Conservation (phyloP, 2,329 filamentous ascomycete genomes). For the Arthrinium phaeospermum region DNA sequence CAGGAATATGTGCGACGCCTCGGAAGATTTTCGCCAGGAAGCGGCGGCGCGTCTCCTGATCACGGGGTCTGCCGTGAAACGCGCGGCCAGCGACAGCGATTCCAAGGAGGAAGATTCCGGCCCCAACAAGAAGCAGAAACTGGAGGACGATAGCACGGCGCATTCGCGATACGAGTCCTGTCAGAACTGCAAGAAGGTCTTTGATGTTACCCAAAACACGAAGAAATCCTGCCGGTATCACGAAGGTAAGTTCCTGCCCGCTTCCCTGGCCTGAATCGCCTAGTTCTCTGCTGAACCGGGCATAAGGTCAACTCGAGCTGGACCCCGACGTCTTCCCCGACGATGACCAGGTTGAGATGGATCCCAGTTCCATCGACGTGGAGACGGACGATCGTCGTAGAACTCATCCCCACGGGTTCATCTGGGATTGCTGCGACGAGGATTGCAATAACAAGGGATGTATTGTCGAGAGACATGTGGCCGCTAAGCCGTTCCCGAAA, state of each 20-base stretch:
- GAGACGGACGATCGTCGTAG: neutral
- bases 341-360: neutral
- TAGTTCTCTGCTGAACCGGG: neutral
- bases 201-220: constrained; percentile 16
- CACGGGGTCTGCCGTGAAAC: neutral
- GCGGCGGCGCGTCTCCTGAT: constrained; percentile 16
- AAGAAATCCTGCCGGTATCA: constrained; percentile 11
- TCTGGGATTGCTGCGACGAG: constrained; percentile 14
- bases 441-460: neutral
- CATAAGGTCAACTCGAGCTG: neutral
- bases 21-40: constrained; percentile 10
- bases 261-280: no score
- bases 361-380: neutral
- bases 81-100: neutral
- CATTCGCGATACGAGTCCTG: constrained; percentile 17
- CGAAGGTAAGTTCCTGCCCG: neutral
- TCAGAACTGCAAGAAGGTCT: constrained; percentile 14
- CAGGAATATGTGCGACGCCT: constrained; percentile 17
- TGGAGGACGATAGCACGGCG: neutral
- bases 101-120: neutral
- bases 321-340: neutral
- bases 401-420: neutral
- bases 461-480: neutral
- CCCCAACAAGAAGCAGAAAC: constrained; percentile 13
- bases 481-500: neutral